These are phyloP conservation scores for Eimeria maxima DNA, from an alignment of 169 alveolate genomes.

Conservation along the genomic window DNA sequence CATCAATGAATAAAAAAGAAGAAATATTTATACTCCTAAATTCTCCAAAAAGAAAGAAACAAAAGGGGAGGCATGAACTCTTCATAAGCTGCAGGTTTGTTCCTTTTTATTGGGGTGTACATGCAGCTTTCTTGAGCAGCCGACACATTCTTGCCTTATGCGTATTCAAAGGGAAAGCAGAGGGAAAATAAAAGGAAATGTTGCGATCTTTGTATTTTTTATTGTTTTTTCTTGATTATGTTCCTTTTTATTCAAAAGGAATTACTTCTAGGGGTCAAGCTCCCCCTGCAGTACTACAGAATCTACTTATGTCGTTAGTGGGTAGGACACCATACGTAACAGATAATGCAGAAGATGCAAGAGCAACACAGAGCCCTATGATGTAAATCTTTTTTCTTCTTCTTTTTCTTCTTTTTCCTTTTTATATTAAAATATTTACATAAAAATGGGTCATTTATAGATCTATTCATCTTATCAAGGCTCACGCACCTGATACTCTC, in stretches of 20 bases:
- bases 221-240: neutral
- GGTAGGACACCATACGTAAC: conserved; percentile 21
- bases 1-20: too few relatives aligned
- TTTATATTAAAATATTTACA: neutral
- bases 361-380: conserved; percentile 39
- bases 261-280: neutral
- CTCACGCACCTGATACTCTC: neutral
- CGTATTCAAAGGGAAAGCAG: too few relatives aligned
- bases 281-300: neutral
- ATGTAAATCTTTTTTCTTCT: neutral
- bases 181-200: neutral
- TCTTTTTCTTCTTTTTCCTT: neutral
- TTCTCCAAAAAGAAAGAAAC: too few relatives aligned
- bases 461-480: conserved; percentile 33
- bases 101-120: too few relatives aligned
- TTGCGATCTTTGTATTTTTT: neutral
- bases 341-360: conserved; percentile 48
- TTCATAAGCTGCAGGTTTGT: too few relatives aligned
- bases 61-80: too few relatives aligned
- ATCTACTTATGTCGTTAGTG: neutral
- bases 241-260: neutral
- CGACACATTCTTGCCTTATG: too few relatives aligned
- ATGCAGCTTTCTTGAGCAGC: too few relatives aligned
- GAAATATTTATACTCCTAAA: too few relatives aligned
- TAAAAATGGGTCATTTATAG: neutral